Base-by-base conservation (phyloP, 352 stramenopile species). In the Phytopythium kandeliae region DNA sequence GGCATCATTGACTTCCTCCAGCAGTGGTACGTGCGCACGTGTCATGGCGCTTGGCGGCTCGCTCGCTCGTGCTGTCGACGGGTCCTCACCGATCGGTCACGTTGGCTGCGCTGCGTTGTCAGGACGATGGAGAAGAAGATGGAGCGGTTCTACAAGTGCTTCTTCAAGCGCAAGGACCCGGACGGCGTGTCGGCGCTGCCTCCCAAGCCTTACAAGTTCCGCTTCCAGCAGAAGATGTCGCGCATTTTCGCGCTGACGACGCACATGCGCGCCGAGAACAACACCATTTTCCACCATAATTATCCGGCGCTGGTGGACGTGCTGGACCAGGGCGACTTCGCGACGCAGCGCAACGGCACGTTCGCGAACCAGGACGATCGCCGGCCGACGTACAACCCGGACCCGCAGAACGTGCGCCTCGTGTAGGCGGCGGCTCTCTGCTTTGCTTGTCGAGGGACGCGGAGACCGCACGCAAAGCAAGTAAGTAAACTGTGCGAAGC, bases 1-100 rank as follows among this genome's bases (percentile, higher is more conserved):
- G 87, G 87, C 49, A 95, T 96, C 58, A 96, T 96, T 57, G 87
- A 96, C 55, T 92, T 96, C 40, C 58, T 96, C 41, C 87, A 96
- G 67, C 81, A 95, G 55, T 96, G 84, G 84, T 89, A 55, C 54
- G 80, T 78, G 28, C 28, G 28, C 28, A 9, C 28, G 28, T 31
- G 28, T 31, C 4, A n/a, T n/a, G n/a, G n/a, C n/a, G n/a, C n/a
- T n/a, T n/a, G n/a, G n/a, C n/a, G n/a, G n/a, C n/a, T n/a, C n/a
- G n/a, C n/a, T n/a, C n/a, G n/a, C n/a, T n/a, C n/a, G n/a, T n/a
- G n/a, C n/a, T n/a, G n/a, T n/a, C n/a, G n/a, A n/a, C n/a, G n/a
- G n/a, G n/a, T n/a, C n/a, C n/a, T n/a, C n/a, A n/a, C n/a, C n/a
- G n/a, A n/a, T n/a, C n/a, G n/a, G n/a, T n/a, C n/a, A n/a, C n/a